Conservation (phyloP, 2,329 filamentous ascomycete species). For the Pezicula radicicola region DNA sequence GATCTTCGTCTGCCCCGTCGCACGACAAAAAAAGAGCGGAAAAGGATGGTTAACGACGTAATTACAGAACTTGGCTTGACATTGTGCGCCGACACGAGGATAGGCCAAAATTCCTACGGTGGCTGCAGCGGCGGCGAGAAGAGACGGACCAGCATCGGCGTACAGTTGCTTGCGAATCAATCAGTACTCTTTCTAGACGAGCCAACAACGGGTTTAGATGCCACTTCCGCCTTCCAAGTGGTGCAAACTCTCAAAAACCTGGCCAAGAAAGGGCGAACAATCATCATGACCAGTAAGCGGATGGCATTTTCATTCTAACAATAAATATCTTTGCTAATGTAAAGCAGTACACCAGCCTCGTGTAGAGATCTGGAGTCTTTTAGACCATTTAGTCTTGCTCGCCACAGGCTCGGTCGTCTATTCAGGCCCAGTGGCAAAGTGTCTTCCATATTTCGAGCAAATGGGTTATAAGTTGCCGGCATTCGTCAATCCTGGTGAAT, state of each 20-base stretch:
- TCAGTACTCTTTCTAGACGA: constrained; percentile 73
- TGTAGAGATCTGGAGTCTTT: constrained; percentile 72
- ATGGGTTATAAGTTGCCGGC: background rate
- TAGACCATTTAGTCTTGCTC: constrained; percentile 66
- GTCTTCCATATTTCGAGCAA: background rate
- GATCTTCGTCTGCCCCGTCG: constrained; percentile 62
- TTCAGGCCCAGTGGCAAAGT: constrained; percentile 42
- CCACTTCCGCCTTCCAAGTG: constrained; percentile 69
- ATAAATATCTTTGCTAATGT: too few relatives aligned
- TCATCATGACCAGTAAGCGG: constrained; percentile 55
- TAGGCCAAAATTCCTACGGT: constrained; percentile 26
- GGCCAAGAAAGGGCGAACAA: constrained; percentile 61
- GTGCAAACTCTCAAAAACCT: constrained; percentile 64
- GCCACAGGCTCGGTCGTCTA: constrained; percentile 64
- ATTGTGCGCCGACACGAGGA: background rate
- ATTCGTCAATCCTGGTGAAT: background rate
- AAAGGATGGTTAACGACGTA: background rate
- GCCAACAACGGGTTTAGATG: constrained; percentile 71
- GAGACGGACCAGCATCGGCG: constrained; percentile 68
- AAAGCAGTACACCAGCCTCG: constrained; percentile 60
- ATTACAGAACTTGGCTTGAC: background rate
- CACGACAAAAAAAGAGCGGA: constrained; percentile 41
- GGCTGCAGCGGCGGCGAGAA: constrained; percentile 76
- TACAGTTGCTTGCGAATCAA: constrained; percentile 71
- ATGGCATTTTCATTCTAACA: too few relatives aligned